These are phyloP conservation scores for Prunella vulgaris DNA, from an alignment of 257 asterid genomes.

Conservation along the genomic window DNA sequence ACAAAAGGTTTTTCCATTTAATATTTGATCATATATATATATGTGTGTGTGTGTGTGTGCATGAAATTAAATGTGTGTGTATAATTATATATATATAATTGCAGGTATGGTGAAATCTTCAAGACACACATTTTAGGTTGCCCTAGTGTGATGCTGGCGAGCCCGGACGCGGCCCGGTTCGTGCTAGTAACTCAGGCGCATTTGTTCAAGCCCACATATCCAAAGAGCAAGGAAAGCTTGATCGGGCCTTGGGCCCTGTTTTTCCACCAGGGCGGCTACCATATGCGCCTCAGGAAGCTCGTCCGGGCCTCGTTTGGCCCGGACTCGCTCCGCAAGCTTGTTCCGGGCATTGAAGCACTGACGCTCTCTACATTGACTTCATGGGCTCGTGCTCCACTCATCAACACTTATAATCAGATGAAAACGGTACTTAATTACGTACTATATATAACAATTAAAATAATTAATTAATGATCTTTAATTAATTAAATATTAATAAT, in stretches of 20 bases:
- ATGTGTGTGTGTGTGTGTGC: background rate
- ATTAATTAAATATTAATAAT: too few species aligned
- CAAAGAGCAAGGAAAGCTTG: slow-evolving; percentile 63
- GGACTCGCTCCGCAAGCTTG: slow-evolving; percentile 46
- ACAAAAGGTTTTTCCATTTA: slow-evolving; percentile 39
- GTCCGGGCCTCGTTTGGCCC: slow-evolving; percentile 55
- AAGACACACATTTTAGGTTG: slow-evolving; percentile 74
- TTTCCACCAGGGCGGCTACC: slow-evolving; percentile 75
- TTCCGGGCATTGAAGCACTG: slow-evolving; percentile 37
- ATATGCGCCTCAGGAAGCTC: slow-evolving; percentile 64
- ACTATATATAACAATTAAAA: too few species aligned
- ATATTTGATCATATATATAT: too few species aligned
- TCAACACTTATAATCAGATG: slow-evolving; percentile 62
- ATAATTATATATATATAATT: background rate
- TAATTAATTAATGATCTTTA: too few species aligned
- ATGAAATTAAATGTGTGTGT: background rate
- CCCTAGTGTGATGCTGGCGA: slow-evolving; percentile 81
- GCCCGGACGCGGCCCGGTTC: slow-evolving; percentile 89
- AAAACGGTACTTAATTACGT: slow-evolving; percentile 43
- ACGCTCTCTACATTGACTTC: slow-evolving; percentile 51
- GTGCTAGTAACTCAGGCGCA: slow-evolving; percentile 57
- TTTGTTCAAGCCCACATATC: slow-evolving; percentile 91
- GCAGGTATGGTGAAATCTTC: slow-evolving; percentile 82
- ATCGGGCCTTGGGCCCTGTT: slow-evolving; percentile 81
- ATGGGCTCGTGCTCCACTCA: slow-evolving; percentile 36